Evolutionary conservation across 257 asterid genomes (phyloP), one percentile per base, ranked within the genome.

Genomic region (Capsicum pubescens): DNA sequence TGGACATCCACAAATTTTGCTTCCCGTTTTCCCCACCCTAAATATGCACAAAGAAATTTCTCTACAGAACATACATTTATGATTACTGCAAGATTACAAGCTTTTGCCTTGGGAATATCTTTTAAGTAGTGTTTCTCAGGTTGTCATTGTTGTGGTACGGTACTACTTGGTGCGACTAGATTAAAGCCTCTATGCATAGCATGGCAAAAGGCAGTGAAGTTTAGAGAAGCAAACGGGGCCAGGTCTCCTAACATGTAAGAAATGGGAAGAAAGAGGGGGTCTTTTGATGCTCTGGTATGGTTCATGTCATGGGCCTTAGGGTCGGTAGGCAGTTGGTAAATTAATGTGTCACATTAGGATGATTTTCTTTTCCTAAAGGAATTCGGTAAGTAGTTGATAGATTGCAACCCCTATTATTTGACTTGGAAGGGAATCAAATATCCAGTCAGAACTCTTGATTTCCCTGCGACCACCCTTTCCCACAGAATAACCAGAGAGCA

Each of bases 31-130:
- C 46, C 12, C 7, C n/a, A 14, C 60, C 42, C 59, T 39, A 39
- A 39, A 8, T 48, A 44, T 1, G 19, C 61, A n/a, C 19, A 19
- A 19, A 50, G 46, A 74, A 50, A 12, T 21, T 50, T 48, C 12
- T 19, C 48, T 44, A 74, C 61, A 21, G 61, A 72, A 74, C 6
- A 50, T 74, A 16, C 7, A 50, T 21, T 50, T 21, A 48, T 21
- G 81, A 13, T 3, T 74, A 50, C 57, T 74, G 81, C 21, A 19
- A 52, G 81, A 50, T 74, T 48, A 50, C 61, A 74, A 50, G 60
- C 42, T 50, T 74, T 48, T 72, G 80, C 42, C 79, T 72, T 10
- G 2, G 44, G 42, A 74, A 50, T 74, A 12, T 74, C 81, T 50
- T 50, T 13, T 9, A 52, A 11, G 59, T 46, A 72, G n/a, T 72